phyloP scores from a whole-genome alignment of 352 stramenopile genomes.

The Pythium coloratum region DNA sequence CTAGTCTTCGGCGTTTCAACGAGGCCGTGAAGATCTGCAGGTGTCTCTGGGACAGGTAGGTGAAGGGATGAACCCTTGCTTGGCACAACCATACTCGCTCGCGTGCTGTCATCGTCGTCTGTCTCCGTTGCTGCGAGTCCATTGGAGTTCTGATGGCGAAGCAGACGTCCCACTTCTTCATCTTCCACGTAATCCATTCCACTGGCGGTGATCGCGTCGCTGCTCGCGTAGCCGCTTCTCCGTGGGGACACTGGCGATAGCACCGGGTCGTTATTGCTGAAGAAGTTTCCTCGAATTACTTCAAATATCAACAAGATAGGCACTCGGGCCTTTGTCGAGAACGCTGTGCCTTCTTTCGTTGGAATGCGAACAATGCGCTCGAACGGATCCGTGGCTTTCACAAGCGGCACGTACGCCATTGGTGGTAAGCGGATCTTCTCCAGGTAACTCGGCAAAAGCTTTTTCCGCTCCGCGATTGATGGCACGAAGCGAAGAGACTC shows the following conservation, averaged over 20 bases:
- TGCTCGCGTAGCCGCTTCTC: constrained; percentile 36
- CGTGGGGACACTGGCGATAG: constrained; percentile 59
- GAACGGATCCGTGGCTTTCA: constrained; percentile 87
- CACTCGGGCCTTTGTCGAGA: constrained; percentile 85
- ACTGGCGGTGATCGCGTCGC: constrained; percentile 37
- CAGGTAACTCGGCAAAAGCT: constrained; percentile 73
- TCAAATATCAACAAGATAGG: constrained; percentile 89
- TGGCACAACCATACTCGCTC: neutral
- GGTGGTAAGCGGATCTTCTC: constrained; percentile 82
- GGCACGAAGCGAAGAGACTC: constrained; percentile 84
- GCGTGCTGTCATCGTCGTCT: constrained; percentile 36
- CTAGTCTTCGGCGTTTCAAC: constrained; percentile 54
- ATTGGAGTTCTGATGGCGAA: constrained; percentile 68
- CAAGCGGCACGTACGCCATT: constrained; percentile 87
- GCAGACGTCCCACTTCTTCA: constrained; percentile 74
- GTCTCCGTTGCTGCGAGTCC: constrained; percentile 36
- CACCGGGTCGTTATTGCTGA: constrained; percentile 42
- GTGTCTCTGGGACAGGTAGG: constrained; percentile 59
- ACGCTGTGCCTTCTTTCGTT: constrained; percentile 83
- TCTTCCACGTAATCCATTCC: constrained; percentile 76
- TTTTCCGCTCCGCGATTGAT: constrained; percentile 76
- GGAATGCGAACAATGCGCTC: constrained; percentile 86
- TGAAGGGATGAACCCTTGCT: constrained; percentile 1
- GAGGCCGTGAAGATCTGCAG: constrained; percentile 53
- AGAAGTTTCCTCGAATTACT: constrained; percentile 78